Evolutionary conservation across 176 grass and related monocot species (phyloP).

Genomic region (Carex littledalei): DNA sequence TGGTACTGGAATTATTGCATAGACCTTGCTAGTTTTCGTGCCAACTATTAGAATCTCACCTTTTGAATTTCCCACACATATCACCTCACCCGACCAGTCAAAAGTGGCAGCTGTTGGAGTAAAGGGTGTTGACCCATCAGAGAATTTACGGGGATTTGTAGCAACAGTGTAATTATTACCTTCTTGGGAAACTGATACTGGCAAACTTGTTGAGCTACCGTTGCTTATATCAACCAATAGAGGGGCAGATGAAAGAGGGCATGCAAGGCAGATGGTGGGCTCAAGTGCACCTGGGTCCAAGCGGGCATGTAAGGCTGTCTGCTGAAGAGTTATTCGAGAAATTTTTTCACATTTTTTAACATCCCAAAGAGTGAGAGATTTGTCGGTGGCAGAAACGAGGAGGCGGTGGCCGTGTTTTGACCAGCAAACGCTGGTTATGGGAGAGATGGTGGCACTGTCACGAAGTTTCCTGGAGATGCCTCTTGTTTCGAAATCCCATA

Average conservation of each 20-base stretch:
- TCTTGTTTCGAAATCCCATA: slow-evolving; percentile 99
- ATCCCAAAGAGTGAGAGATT: slow-evolving; percentile 88
- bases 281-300: slow-evolving; percentile 64
- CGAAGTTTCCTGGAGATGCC: slow-evolving; percentile 81
- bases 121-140: slow-evolving; percentile 83
- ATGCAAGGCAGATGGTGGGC: slow-evolving; percentile 74
- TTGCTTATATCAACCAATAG: slow-evolving; percentile 86
- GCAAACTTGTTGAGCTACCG: slow-evolving; percentile 67
- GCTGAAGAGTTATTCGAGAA: slow-evolving; percentile 78
- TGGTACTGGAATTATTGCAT: slow-evolving; percentile 67
- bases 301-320: slow-evolving; percentile 79
- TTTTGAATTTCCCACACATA: slow-evolving; percentile 95
- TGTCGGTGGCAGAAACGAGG: slow-evolving; percentile 95
- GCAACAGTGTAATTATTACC: slow-evolving; percentile 45
- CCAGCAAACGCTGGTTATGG: slow-evolving; percentile 91
- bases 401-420: slow-evolving; percentile 88
- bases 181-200: slow-evolving; percentile 54
- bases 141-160: slow-evolving; percentile 71
- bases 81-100: slow-evolving; percentile 75
- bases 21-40: slow-evolving; percentile 59
- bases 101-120: slow-evolving; percentile 95
- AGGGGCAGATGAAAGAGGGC: slow-evolving; percentile 93
- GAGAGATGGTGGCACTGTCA: slow-evolving; percentile 81
- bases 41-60: slow-evolving; percentile 90
- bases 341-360: slow-evolving; percentile 70